These are phyloP conservation scores for Diaporthe sp. DNA, from an alignment of 2,329 filamentous ascomycete species.

Conservation along the genomic window DNA sequence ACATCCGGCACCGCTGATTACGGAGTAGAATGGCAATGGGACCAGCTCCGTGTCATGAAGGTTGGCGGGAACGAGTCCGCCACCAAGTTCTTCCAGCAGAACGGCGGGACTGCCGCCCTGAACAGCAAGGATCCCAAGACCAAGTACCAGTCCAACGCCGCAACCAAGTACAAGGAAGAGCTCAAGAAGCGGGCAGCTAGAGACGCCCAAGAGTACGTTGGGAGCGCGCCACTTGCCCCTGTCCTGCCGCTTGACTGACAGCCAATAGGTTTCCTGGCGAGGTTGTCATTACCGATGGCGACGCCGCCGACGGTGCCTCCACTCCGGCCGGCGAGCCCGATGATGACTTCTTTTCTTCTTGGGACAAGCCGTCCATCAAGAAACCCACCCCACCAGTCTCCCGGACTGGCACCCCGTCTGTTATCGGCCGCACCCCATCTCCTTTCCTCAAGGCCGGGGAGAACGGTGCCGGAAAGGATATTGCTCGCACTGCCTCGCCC, in stretches of 20 bases:
- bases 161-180: constrained; percentile 98
- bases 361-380: constrained; percentile 98
- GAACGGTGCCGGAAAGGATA: constrained; percentile 78
- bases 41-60: constrained; percentile 97
- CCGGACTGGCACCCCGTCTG: constrained; percentile 87
- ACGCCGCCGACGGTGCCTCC: constrained; percentile 74
- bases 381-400: constrained; percentile 94
- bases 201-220: constrained; percentile 85
- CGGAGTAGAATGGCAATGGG: constrained; percentile 93
- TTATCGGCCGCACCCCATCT: constrained; percentile 85
- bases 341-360: constrained; percentile 98
- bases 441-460: constrained; percentile 84
- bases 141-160: constrained; percentile 95
- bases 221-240: constrained; percentile 16
- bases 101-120: constrained; percentile 92
- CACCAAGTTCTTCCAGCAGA: constrained; percentile 97
- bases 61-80: constrained; percentile 98
- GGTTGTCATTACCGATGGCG: constrained; percentile 85
- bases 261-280: constrained; percentile 80
- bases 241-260: constrained; percentile 42
- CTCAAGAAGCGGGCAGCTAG: constrained; percentile 86
- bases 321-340: constrained; percentile 86
- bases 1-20: constrained; percentile 28
- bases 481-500: constrained; percentile 85
- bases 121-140: constrained; percentile 97